Evolutionary conservation across 768 basidiomycete genomes (phyloP), one percentile per base, ranked within the genome.

Genomic region (Hygrocybe punicea): DNA sequence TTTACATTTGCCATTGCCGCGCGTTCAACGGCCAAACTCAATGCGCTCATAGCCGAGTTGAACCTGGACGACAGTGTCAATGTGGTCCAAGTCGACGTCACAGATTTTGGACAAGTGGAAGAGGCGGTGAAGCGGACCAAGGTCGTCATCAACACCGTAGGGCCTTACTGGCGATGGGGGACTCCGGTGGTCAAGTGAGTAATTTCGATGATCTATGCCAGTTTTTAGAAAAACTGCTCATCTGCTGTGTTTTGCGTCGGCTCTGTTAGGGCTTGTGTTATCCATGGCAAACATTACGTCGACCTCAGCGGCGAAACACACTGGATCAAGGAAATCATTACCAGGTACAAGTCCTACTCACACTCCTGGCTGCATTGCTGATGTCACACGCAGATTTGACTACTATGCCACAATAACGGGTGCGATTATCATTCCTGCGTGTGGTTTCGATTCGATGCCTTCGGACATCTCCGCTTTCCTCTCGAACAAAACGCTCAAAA

Each of bases 371-470:
- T n/a, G 42, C 44, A 36, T 49, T 50, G 51, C 42, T 34, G 50
- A 61, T 49, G 57, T 64, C 53, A 53, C 17, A 29, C 25, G 16
- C 57, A 92, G 89, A 57, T 86, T 82, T 64, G 85, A 93, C 68
- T 87, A 81, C 61, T 68, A 77, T 10, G 93, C 94, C 0, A 82
- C 78, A 9, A 83, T 85, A 65, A 84, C 81, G 2, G 81, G 83
- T 44, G 78, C 91, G 5, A 81, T 91, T 60, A 87, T 98, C 61
- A 79, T 97, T 17, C 91, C 91, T 21, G 77, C 84, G 2, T 89
- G 85, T 53, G 93, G 87, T 2, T 79, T 89, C 58, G 90, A 92
- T 67, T 91, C 89, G 1, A 64, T 91, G 25, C 90, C 90, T 3
- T 83, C 86, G 3, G 93, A 97, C 66, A 67, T 88, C 44, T 70